Evolutionary conservation across 345 rosid species (phyloP).

Genomic region (Viola odorata): DNA sequence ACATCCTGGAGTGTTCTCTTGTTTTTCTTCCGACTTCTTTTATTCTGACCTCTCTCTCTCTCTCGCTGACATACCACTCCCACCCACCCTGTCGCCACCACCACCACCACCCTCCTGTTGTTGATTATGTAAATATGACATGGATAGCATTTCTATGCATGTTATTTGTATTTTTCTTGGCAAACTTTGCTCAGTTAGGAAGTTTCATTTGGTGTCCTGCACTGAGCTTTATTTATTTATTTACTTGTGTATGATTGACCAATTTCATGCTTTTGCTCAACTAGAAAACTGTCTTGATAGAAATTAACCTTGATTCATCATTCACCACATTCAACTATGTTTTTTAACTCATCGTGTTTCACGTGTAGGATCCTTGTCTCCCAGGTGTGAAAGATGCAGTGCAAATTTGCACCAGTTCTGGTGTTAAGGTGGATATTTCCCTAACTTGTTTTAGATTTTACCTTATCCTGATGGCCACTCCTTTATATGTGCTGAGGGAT

Average conservation of each 20-base stretch:
- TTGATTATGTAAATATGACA: not conserved
- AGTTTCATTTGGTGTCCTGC: slow-evolving; percentile 1
- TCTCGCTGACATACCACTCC: too few species aligned
- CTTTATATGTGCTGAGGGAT: not conserved
- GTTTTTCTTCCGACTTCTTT: not conserved
- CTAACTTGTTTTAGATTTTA: slow-evolving; percentile 9
- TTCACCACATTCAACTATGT: too few species aligned
- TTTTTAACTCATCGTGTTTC: not conserved
- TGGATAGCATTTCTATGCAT: not conserved
- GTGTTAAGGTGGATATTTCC: slow-evolving; percentile 58
- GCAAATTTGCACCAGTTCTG: slow-evolving; percentile 64
- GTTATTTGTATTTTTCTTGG: not conserved
- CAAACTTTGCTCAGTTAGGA: not conserved
- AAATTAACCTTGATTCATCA: too few species aligned
- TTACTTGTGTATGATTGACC: not conserved
- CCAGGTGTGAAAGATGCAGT: slow-evolving; percentile 83
- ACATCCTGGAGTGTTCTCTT: not conserved
- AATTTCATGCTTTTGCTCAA: not conserved
- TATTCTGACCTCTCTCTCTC: not conserved
- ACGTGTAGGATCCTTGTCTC: slow-evolving; percentile 92
- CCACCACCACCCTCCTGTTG: too few species aligned
- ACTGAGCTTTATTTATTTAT: too few species aligned
- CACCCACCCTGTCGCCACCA: too few species aligned
- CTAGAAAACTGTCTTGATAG: not conserved
- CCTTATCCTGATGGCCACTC: slow-evolving; percentile 8